Conservation (phyloP, 352 stramenopile species). For the Phytophthora parvispora region DNA sequence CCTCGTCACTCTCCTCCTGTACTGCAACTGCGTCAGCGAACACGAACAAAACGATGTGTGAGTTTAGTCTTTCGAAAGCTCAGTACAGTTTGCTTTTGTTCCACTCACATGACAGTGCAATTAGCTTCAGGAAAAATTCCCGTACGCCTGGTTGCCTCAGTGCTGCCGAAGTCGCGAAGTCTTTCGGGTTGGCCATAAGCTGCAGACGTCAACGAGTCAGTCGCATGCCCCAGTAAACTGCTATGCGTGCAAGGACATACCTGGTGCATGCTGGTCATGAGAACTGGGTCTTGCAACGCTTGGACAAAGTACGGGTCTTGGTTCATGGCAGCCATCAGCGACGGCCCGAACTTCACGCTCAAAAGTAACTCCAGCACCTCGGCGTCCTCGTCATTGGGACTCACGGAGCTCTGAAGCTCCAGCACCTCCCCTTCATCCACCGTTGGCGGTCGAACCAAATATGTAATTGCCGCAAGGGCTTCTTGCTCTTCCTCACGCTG, state of each 20-base stretch:
- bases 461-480: constrained; percentile 25
- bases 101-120: constrained; percentile 63
- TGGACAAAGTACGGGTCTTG: constrained; percentile 65
- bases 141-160: constrained; percentile 48
- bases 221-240: not conserved
- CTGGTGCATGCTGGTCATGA: constrained; percentile 76
- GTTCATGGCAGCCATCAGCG: constrained; percentile 71
- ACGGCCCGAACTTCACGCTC: constrained; percentile 53
- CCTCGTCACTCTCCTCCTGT: constrained; percentile 33
- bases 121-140: constrained; percentile 76
- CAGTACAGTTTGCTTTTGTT: not conserved
- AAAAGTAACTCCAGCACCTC: constrained; percentile 58
- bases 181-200: constrained; percentile 66
- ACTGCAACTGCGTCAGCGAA: constrained; percentile 32
- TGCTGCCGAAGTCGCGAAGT: constrained; percentile 42
- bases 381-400: constrained; percentile 16
- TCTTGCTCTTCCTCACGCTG: constrained; percentile 27
- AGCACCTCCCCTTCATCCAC: constrained; percentile 30
- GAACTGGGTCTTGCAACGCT: constrained; percentile 54
- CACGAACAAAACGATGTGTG: not conserved
- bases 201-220: constrained; percentile 22
- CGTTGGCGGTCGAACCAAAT: constrained; percentile 16
- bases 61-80: not conserved
- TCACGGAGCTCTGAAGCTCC: not conserved
- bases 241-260: constrained; percentile 20